These are phyloP conservation scores for Plasmodium billcollinsi DNA, from an alignment of 169 alveolate genomes.

Conservation along the genomic window DNA sequence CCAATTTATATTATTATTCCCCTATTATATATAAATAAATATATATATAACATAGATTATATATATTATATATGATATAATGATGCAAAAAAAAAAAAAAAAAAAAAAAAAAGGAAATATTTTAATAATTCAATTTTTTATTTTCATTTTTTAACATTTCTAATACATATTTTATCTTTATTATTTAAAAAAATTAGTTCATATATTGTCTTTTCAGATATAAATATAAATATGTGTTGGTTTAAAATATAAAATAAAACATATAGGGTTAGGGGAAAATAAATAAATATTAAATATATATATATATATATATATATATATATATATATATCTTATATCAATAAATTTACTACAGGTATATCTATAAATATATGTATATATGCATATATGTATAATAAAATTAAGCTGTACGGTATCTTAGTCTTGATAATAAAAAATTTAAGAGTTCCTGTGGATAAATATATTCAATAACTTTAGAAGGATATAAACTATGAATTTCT, in stretches of 20 bases:
- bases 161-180: no score
- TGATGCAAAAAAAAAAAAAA: no score
- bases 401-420: constrained; percentile 64
- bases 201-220: no score
- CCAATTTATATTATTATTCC: not conserved
- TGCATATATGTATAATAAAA: constrained; percentile 1
- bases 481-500: constrained; percentile 73
- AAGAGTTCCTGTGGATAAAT: constrained; percentile 74
- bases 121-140: no score
- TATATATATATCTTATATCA: constrained; percentile 5
- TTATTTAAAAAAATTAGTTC: no score
- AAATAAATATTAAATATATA: constrained; percentile 6
- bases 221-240: no score
- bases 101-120: no score
- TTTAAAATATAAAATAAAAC: no score
- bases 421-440: constrained; percentile 71
- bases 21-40: not conserved
- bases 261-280: not conserved
- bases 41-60: not conserved
- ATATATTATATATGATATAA: no score
- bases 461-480: constrained; percentile 74
- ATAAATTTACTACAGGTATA: not conserved
- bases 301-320: constrained; percentile 6
- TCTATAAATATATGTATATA: constrained; percentile 15
- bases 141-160: no score